Base-by-base conservation (phyloP, 306 rosid species). In the Malus orientalis region DNA sequence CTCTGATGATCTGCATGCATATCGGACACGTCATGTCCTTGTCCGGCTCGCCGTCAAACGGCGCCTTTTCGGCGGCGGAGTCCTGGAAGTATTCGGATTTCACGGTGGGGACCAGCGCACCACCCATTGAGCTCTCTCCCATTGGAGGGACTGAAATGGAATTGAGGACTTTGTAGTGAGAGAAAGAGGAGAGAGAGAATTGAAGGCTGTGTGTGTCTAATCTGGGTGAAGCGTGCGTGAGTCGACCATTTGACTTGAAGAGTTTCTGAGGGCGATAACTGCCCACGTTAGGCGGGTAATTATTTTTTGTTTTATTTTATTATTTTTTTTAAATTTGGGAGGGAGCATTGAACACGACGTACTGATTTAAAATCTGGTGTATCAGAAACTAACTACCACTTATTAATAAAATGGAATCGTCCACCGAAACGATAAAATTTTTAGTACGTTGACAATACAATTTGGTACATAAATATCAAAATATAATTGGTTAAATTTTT, bases 1-100 rank as follows among this genome's bases (percentile, higher is more conserved):
- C 93, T 81, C 87, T 92, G 74, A 92, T 88, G 70, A 90, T 80
- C 87, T 89, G 93, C 89, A 92, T 92, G 78, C 97, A 92, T 83
- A 92, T 92, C 80, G 97, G 97, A 42, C 97, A 92, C 4, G 82
- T 74, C 66, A 88, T 81, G 61, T 92, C 97, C 74, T 78, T 89
- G 69, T 92, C 97, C 49, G 30, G 30, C 73, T 47, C 54, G 7
- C 8, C 58, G 42, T 14, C 68, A 30, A 38, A 20, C 55, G 47
- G 18, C 4, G 40, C 69, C 22, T 61, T 33, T 62, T 23, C 79
- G 54, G 55, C 42, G 22, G 72, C 11, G 23, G 75, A 42, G 40
- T 66, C 80, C 63, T 23, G 74, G n/a, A 36, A 63, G 23, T 67
- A 16, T 14, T 81, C 76, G 16, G 23, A 12, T 71, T 81, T 77